Evolutionary conservation across 768 basidiomycete species (phyloP), one percentile per base, ranked within the genome.

Genomic region (Macrolepiota fuliginosa): DNA sequence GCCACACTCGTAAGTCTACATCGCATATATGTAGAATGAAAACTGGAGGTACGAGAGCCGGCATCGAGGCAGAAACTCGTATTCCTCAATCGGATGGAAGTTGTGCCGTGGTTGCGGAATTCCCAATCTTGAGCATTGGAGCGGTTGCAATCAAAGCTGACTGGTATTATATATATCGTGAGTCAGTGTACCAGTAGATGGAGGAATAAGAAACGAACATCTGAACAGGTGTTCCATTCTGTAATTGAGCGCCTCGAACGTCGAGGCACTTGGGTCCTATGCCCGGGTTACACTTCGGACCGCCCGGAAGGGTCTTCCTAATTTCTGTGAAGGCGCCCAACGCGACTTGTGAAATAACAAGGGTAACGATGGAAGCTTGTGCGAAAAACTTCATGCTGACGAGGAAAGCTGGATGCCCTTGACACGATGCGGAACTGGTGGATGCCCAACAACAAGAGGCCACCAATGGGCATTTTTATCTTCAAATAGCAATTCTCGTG

Each of bases 231-330:
- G n/a, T 42, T 4, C 40, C 40, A 17, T 42, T 42, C n/a, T 42
- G 40, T 6, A 42, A 42, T 42, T 42, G 13, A 6, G 63, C 72
- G 5, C 69, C 73, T 15, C 69, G 72, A 57, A 76, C 73, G n/a
- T 76, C 73, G 15, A 76, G 65, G 56, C 74, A 77, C 59, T 75
- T 74, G 15, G 36, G 32, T 29, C n/a, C 35, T 19, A 9, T 3
- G 37, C 55, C 40, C 1, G 25, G 24, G 9, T 27, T 46, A 19
- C 42, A 45, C 5, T 27, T 56, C 17, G 55, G 29, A 19, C 45
- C 40, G 17, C 53, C 53, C 9, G 53, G 35, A 35, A 13, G 35
- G 19, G 53, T 0, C 42, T 32, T 46, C 4, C 17, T 46, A 35
- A 57, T 47, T 47, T 57, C 56, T 10, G 19, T 57, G 45, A 47